These are phyloP conservation scores for Lactarius akahatsu DNA, from an alignment of 768 basidiomycete species.

Conservation along the genomic window DNA sequence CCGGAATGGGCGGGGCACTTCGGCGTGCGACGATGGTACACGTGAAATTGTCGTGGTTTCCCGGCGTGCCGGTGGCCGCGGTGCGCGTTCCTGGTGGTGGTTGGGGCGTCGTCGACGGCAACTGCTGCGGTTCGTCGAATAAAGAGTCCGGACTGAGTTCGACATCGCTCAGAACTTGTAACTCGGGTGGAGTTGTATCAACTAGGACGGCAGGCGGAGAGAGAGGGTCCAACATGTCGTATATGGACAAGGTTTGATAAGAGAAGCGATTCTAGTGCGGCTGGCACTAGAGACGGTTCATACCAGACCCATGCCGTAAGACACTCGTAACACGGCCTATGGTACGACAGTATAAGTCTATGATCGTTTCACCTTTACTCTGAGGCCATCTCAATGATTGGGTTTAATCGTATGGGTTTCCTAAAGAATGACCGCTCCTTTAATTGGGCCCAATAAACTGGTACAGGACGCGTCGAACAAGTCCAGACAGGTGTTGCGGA, in stretches of 20 bases:
- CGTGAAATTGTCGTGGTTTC: conserved; percentile 10
- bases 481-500: conserved; percentile 76
- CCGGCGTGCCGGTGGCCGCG: background rate
- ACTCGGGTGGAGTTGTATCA: background rate
- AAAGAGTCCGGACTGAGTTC: conserved; percentile 44
- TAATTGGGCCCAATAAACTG: conserved; percentile 89
- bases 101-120: conserved; percentile 4
- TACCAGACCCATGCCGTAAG: background rate
- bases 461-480: conserved; percentile 79
- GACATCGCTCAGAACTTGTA: conserved; percentile 10
- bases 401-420: background rate
- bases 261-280: background rate
- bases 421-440: background rate
- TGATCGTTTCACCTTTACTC: background rate
- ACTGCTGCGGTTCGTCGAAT: conserved; percentile 45
- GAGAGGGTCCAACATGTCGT: conserved; percentile 6
- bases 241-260: conserved; percentile 15
- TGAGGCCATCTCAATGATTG: background rate
- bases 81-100: conserved; percentile 10
- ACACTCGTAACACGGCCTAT: background rate
- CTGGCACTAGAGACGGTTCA: background rate
- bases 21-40: conserved; percentile 34
- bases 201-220: background rate
- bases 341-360: background rate
- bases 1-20: conserved; percentile 56